Conservation (phyloP, 331 rosid species). For the Dryas integrifolia region DNA sequence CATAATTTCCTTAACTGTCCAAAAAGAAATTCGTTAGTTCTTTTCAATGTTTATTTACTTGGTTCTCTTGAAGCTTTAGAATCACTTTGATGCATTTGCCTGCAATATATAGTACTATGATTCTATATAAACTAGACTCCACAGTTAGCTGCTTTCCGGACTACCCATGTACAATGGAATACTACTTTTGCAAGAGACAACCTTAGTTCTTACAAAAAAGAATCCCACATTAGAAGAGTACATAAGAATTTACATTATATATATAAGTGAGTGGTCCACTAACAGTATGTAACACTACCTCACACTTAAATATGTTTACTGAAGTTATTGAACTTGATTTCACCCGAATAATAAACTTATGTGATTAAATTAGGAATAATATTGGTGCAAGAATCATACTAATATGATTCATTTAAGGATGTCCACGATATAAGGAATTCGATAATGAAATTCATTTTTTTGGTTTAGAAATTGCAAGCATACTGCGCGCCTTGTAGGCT, state of each 20-base stretch:
- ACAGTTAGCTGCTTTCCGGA: conserved; percentile 5
- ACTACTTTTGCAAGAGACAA: conserved; percentile 16
- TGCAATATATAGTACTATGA: conserved; percentile 17
- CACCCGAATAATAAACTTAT: too few species aligned
- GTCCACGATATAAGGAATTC: too few species aligned
- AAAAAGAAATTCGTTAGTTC: conserved; percentile 58
- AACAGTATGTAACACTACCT: too few species aligned
- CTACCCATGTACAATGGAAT: not conserved
- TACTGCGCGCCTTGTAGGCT: conserved; percentile 49
- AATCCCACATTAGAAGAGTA: too few species aligned
- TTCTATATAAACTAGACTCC: conserved; percentile 24
- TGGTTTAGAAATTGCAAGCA: conserved; percentile 40
- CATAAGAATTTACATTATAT: too few species aligned
- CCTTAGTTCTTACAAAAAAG: not conserved
- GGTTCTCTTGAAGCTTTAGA: conserved; percentile 37
- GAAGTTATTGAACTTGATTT: too few species aligned
- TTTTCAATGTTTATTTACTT: conserved; percentile 33
- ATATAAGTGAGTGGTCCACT: too few species aligned
- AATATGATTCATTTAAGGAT: too few species aligned
- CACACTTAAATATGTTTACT: too few species aligned
- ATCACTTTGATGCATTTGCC: conserved; percentile 37
- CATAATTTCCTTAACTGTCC: conserved; percentile 49
- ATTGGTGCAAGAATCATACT: too few species aligned
- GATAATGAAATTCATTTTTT: too few species aligned
- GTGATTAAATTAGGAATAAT: too few species aligned